Evolutionary conservation across 179 eudicot genomes (phyloP).

Genomic region (Gypsophila paniculata): DNA sequence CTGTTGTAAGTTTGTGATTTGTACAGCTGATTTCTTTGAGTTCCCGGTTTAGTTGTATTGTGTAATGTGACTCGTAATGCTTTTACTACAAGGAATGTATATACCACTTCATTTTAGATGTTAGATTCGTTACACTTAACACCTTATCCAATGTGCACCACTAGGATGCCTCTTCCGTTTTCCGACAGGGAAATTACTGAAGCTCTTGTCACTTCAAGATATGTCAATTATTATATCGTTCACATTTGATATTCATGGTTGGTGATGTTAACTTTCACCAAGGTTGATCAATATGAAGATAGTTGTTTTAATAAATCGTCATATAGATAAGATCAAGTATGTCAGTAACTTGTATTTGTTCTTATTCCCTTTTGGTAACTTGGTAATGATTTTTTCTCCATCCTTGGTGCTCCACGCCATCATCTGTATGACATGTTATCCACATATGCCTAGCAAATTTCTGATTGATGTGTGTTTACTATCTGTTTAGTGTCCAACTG

Average conservation of each 20-base stretch:
- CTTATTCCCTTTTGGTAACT: neutral
- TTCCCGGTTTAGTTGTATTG: neutral
- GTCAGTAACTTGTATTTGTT: neutral
- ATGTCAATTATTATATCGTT: neutral
- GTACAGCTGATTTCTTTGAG: neutral
- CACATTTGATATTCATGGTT: neutral
- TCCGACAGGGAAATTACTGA: neutral
- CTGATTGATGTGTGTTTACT: constrained; percentile 8
- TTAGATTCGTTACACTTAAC: neutral
- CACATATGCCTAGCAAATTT: neutral
- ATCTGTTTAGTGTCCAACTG: neutral
- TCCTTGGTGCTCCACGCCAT: neutral
- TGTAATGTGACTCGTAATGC: neutral
- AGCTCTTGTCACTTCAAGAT: neutral
- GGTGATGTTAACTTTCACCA: neutral
- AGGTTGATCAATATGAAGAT: neutral
- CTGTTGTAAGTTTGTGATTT: constrained; percentile 69
- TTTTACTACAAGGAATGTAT: neutral
- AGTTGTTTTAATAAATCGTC: neutral
- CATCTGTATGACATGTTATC: neutral
- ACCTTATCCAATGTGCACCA: neutral
- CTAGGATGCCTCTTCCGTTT: neutral
- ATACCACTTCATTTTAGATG: neutral
- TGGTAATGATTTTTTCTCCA: neutral
- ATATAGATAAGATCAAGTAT: neutral